Evolutionary conservation across 2,329 filamentous ascomycete genomes (phyloP).

Genomic region (Gaeumannomyces sp.): DNA sequence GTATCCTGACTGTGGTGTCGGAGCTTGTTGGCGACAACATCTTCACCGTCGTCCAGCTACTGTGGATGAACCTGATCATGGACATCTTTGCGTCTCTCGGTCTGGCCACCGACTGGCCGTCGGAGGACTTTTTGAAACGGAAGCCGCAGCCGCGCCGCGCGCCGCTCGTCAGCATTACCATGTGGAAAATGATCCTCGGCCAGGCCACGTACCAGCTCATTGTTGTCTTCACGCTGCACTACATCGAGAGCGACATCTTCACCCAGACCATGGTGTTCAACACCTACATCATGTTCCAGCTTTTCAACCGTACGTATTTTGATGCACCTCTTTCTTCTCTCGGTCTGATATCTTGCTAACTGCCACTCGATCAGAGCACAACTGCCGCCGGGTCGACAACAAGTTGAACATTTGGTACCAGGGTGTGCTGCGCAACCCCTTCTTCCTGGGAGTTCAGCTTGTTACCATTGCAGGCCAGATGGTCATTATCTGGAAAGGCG

Average conservation of each 20-base stretch:
- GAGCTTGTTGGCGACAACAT: conserved; percentile 50
- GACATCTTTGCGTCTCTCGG: conserved; percentile 54
- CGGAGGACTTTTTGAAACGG: conserved; percentile 36
- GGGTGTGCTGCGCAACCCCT: conserved; percentile 65
- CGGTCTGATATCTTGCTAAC: conserved; percentile 37
- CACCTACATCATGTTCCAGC: conserved; percentile 84
- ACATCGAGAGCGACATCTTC: conserved; percentile 27
- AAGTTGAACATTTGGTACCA: conserved; percentile 74
- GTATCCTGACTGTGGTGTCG: conserved; percentile 52
- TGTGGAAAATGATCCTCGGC: conserved; percentile 81
- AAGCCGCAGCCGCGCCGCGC: conserved; percentile 23
- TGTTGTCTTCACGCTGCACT: conserved; percentile 54
- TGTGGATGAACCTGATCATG: conserved; percentile 62
- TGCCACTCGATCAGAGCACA: conserved; percentile 52
- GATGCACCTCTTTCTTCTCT: conserved; percentile 59
- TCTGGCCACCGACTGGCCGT: conserved; percentile 42
- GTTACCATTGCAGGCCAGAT: conserved; percentile 65
- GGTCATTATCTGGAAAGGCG: conserved; percentile 67
- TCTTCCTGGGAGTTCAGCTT: conserved; percentile 64
- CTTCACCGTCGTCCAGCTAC: conserved; percentile 52
- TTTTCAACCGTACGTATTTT: conserved; percentile 61
- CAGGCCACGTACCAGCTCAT: conserved; percentile 68
- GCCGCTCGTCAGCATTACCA: conserved; percentile 55
- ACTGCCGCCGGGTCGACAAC: conserved; percentile 74
- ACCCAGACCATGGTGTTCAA: conserved; percentile 73